These are phyloP conservation scores for Bretziella fagacearum DNA, from an alignment of 2,329 filamentous ascomycete genomes.

Conservation along the genomic window DNA sequence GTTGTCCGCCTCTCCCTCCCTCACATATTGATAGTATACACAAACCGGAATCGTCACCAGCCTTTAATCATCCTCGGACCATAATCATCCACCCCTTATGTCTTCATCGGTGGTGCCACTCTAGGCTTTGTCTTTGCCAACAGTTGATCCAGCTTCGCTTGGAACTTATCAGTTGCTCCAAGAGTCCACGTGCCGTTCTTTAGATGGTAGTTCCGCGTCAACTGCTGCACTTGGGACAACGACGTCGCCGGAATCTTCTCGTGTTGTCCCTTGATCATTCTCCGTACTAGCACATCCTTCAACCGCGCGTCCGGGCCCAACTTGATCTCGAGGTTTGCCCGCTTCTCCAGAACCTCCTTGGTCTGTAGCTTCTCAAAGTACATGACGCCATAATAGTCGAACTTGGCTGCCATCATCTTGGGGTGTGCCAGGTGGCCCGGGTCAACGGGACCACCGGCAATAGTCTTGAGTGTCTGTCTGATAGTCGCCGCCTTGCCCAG, in stretches of 20 bases:
- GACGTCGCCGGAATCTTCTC: conserved; percentile 21
- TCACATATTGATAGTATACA: neutral
- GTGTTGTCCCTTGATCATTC: conserved; percentile 23
- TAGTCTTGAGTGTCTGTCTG: conserved; percentile 22
- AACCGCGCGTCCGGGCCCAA: conserved; percentile 14
- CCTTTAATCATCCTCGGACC: neutral
- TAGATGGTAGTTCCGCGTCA: conserved; percentile 24
- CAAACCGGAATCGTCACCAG: neutral
- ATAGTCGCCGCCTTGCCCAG: conserved; percentile 22
- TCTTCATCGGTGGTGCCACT: neutral
- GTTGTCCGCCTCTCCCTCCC: neutral
- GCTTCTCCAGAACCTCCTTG: conserved; percentile 20
- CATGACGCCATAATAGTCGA: conserved; percentile 19
- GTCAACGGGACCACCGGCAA: conserved; percentile 24
- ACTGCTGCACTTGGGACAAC: conserved; percentile 21
- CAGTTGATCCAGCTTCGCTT: conserved; percentile 21
- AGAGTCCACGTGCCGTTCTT: conserved; percentile 23
- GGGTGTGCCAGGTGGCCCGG: conserved; percentile 20
- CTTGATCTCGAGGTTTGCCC: conserved; percentile 16
- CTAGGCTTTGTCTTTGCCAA: conserved; percentile 8
- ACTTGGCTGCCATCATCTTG: conserved; percentile 21
- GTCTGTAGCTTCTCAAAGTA: conserved; percentile 22
- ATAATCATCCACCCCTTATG: neutral
- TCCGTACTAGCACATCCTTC: conserved; percentile 20
- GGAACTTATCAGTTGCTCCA: conserved; percentile 23